Evolutionary conservation across 306 rosid species (phyloP), one percentile per base, ranked within the genome.

Genomic region (Castanea crenata): DNA sequence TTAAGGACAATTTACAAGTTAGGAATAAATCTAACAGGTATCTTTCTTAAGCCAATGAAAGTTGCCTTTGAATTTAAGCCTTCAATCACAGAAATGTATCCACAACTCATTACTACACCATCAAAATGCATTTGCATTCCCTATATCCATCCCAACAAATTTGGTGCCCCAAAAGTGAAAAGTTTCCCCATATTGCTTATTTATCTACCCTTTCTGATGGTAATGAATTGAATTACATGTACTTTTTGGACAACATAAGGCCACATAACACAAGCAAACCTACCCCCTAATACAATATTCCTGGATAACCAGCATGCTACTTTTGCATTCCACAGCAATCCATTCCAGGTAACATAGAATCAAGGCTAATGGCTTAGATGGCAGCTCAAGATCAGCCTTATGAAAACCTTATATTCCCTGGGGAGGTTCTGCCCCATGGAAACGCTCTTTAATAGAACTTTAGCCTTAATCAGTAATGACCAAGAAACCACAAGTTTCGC

Each of bases 11-110:
- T 67, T 55, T 25, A 78, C 21, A 23, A 38, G 35, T 29, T 77
- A 76, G 71, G 16, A 44, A 20, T 55, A 71, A 64, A 73, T 82
- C 57, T 44, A 56, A 58, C 31, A 63, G 64, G 55, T 41, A 41
- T 18, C 61, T 51, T 6, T 68, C 51, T 73, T 27, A 74, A 76
- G 74, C 68, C 74, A 73, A 23, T 68, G 63, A 63, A 63, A 63
- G 69, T 2, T 25, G 15, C n/a, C 6, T 63, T 16, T 12, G 69
- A 63, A 27, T 29, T 29, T 63, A 63, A 63, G n/a, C 69, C 69
- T 21, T 31, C 20, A 29, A 29, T 9, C 44, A 29, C 10, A 63
- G 16, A 63, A 15, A 18, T 29, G 21, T 27, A 27, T 27, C 38
- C 15, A 14, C 44, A 61, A 61, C 25, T 61, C 67, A 61, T 15